These are phyloP conservation scores for Pochonia chlamydosporia DNA, from an alignment of 2,329 filamentous ascomycete genomes.

Conservation along the genomic window DNA sequence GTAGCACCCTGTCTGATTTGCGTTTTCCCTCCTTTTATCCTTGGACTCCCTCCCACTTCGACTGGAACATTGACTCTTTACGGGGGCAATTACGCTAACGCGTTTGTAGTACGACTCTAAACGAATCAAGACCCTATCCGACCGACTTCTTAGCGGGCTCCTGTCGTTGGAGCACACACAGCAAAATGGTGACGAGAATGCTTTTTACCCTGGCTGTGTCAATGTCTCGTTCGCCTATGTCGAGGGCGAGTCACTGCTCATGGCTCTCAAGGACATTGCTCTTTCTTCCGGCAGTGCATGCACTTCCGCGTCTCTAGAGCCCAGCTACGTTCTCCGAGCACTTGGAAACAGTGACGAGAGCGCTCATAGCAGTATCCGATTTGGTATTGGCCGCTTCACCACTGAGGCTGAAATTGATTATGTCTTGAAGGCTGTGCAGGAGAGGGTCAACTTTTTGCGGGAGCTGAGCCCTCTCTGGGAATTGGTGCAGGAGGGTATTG, in stretches of 20 bases:
- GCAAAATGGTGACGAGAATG: constrained; percentile 77
- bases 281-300: constrained; percentile 95
- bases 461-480: constrained; percentile 97
- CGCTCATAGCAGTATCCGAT: constrained; percentile 95
- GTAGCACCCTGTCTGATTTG: constrained; percentile 62
- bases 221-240: constrained; percentile 99
- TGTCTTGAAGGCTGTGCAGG: constrained; percentile 86
- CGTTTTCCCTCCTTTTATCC: constrained; percentile 2
- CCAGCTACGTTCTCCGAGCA: constrained; percentile 90
- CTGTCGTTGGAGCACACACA: constrained; percentile 86
- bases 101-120: constrained; percentile 78
- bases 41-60: constrained; percentile 7
- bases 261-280: constrained; percentile 97
- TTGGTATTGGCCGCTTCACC: constrained; percentile 95
- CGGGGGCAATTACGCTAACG: constrained; percentile 15
- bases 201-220: constrained; percentile 93
- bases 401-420: constrained; percentile 96
- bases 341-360: constrained; percentile 96
- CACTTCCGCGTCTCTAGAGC: constrained; percentile 93
- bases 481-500: constrained; percentile 92
- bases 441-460: constrained; percentile 85
- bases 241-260: constrained; percentile 93
- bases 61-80: not conserved
- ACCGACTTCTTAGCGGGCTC: constrained; percentile 76
- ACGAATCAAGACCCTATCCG: constrained; percentile 75